Evolutionary conservation across 2,329 filamentous ascomycete genomes (phyloP).

Genomic region (Cladosporium sp.): DNA sequence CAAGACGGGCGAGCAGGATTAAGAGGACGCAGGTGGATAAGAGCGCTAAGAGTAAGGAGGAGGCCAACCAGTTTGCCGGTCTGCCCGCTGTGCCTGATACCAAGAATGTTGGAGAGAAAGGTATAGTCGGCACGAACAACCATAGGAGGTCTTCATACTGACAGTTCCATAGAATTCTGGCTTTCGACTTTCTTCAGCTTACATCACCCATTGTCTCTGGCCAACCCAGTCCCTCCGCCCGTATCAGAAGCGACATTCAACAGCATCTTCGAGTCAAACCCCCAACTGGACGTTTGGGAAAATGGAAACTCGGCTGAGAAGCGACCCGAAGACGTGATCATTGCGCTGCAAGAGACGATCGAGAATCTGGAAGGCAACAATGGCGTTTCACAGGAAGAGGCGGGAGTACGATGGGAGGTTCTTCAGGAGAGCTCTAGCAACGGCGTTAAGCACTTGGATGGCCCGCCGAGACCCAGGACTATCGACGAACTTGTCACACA

Average conservation of each 20-base stretch:
- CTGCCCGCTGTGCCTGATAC: conserved; percentile 73
- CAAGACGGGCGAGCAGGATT: conserved; percentile 15
- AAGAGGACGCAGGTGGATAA: conserved; percentile 20
- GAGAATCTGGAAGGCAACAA: conserved; percentile 35
- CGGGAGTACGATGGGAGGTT: conserved; percentile 35
- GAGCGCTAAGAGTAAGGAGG: conserved; percentile 25
- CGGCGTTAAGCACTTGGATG: conserved; percentile 29
- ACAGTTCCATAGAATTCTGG: conserved; percentile 63
- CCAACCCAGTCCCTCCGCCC: conserved; percentile 69
- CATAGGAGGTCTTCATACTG: conserved; percentile 1
- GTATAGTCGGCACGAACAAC: conserved; percentile 11
- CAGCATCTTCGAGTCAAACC: conserved; percentile 66
- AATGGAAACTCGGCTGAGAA: conserved; percentile 43
- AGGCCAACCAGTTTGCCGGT: conserved; percentile 49
- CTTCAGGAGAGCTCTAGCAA: conserved; percentile 31
- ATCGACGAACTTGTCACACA: conserved; percentile 39
- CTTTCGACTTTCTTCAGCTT: conserved; percentile 93
- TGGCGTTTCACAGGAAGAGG: conserved; percentile 31
- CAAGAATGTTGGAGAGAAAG: conserved; percentile 57
- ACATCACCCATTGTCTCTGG: conserved; percentile 88
- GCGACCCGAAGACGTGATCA: conserved; percentile 37
- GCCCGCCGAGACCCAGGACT: conserved; percentile 24
- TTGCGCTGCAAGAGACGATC: conserved; percentile 42
- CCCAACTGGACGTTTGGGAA: conserved; percentile 44
- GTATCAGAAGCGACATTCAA: conserved; percentile 74